These are phyloP conservation scores for Penicillium hordei DNA, from an alignment of 2,329 filamentous ascomycete genomes.

Conservation along the genomic window DNA sequence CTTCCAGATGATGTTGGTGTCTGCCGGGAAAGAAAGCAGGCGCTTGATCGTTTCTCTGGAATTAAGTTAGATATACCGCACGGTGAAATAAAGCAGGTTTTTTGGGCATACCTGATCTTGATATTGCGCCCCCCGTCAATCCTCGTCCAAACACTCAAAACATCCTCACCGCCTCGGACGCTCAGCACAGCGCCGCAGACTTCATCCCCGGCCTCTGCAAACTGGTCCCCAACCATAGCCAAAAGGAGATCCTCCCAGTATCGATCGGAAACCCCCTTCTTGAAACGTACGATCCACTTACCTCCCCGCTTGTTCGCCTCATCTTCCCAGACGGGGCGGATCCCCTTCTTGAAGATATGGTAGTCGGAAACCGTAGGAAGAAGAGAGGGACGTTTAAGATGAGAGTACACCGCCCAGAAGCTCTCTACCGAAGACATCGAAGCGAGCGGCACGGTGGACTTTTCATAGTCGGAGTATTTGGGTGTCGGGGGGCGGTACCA, in stretches of 20 bases:
- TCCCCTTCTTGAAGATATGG: slow-evolving; percentile 95
- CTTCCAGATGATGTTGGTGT: slow-evolving; percentile 93
- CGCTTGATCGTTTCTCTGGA: slow-evolving; percentile 89
- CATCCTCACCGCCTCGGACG: slow-evolving; percentile 92
- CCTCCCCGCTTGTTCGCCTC: slow-evolving; percentile 94
- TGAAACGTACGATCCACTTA: slow-evolving; percentile 95
- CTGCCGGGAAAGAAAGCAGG: slow-evolving; percentile 77
- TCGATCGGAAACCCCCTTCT: slow-evolving; percentile 94
- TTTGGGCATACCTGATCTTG: slow-evolving; percentile 76
- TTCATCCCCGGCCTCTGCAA: slow-evolving; percentile 87
- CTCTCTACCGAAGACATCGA: slow-evolving; percentile 79
- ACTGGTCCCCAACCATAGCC: slow-evolving; percentile 90
- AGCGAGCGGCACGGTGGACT: slow-evolving; percentile 86
- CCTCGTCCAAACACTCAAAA: slow-evolving; percentile 96
- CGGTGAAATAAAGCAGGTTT: slow-evolving; percentile 4
- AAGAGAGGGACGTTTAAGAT: slow-evolving; percentile 83
- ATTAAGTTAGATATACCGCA: slow-evolving; percentile 19
- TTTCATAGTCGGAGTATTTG: slow-evolving; percentile 98
- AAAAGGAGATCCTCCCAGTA: slow-evolving; percentile 96
- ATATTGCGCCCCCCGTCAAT: slow-evolving; percentile 90
- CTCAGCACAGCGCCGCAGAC: slow-evolving; percentile 94
- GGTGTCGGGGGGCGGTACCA: slow-evolving; percentile 97
- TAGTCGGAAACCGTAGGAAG: slow-evolving; percentile 94
- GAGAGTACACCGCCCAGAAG: slow-evolving; percentile 85
- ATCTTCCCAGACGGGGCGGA: slow-evolving; percentile 97